Conservation (phyloP, 1,139 yeast genomes). For the Diutina scorzettiae region DNA sequence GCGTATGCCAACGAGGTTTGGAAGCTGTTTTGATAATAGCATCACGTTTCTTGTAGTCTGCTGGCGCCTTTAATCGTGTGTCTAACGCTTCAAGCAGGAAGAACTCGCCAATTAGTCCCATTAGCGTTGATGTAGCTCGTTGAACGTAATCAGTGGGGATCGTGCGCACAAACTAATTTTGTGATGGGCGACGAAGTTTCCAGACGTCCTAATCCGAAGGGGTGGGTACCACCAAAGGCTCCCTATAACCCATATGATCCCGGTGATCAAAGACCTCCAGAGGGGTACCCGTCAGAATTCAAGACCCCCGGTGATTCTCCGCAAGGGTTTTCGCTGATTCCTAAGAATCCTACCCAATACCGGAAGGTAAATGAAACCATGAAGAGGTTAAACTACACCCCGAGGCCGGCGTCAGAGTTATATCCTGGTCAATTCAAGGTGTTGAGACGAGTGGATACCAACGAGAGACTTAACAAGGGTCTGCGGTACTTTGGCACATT, state of each 20-base stretch:
- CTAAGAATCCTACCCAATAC: conserved; percentile 59
- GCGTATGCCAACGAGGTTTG: conserved; percentile 58
- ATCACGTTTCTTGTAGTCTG: conserved; percentile 29
- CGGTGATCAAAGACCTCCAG: conserved; percentile 62
- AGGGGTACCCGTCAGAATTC: conserved; percentile 78
- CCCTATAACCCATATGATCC: conserved; percentile 85
- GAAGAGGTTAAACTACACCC: conserved; percentile 64
- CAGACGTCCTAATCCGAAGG: conserved; percentile 69
- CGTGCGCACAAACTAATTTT: conserved; percentile 7
- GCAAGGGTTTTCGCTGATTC: conserved; percentile 47
- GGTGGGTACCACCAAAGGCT: conserved; percentile 75
- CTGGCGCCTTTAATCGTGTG: conserved; percentile 50
- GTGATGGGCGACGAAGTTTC: conserved; percentile 14
- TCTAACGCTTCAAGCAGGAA: conserved; percentile 73
- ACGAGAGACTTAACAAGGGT: conserved; percentile 44
- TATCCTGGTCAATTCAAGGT: conserved; percentile 77
- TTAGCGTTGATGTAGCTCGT: neutral
- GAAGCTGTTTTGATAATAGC: conserved; percentile 31
- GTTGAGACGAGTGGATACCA: conserved; percentile 46
- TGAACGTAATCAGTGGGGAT: neutral
- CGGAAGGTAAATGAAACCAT: conserved; percentile 62
- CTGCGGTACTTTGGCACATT: conserved; percentile 39
- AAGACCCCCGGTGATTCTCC: conserved; percentile 43
- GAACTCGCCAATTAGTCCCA: conserved; percentile 12
- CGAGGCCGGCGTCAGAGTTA: conserved; percentile 60